These are phyloP conservation scores for Penicillium sp. DNA, from an alignment of 2,329 filamentous ascomycete genomes.

Conservation along the genomic window DNA sequence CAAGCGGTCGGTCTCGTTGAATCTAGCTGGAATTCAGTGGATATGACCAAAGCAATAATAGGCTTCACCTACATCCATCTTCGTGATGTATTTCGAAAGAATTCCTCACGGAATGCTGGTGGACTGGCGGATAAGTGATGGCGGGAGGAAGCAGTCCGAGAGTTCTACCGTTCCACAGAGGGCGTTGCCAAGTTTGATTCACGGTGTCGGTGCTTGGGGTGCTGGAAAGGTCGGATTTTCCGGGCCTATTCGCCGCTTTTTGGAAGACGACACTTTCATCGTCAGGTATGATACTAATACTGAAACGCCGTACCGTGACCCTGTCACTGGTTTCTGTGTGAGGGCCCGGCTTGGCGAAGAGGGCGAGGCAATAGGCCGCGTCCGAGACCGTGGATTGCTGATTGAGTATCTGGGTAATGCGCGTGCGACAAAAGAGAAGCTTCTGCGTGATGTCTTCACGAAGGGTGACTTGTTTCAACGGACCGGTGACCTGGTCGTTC, in stretches of 20 bases:
- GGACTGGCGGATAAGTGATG: constrained; percentile 14
- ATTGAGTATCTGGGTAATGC: constrained; percentile 44
- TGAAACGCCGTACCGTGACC: constrained; percentile 43
- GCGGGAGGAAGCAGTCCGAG: constrained; percentile 34
- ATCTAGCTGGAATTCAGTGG: constrained; percentile 12
- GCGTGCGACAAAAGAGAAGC: constrained; percentile 44
- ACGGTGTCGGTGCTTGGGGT: constrained; percentile 40
- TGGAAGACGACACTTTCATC: constrained; percentile 45
- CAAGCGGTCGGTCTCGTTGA: constrained; percentile 20
- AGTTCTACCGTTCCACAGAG: constrained; percentile 50
- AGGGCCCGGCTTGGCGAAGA: constrained; percentile 38
- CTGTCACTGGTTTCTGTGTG: constrained; percentile 45
- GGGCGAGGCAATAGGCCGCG: constrained; percentile 46
- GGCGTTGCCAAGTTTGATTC: constrained; percentile 45
- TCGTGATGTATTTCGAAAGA: constrained; percentile 21
- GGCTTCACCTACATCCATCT: constrained; percentile 3
- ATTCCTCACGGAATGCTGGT: constrained; percentile 12
- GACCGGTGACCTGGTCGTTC: constrained; percentile 46
- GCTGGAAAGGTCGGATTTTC: constrained; percentile 46
- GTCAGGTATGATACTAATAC: constrained; percentile 44
- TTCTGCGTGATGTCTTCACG: constrained; percentile 44
- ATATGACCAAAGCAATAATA: not conserved
- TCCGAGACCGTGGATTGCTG: constrained; percentile 39
- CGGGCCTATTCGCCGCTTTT: constrained; percentile 39
- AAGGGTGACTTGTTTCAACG: constrained; percentile 48